Evolutionary conservation across 257 asterid genomes (phyloP).

Genomic region (Solanum piurae): DNA sequence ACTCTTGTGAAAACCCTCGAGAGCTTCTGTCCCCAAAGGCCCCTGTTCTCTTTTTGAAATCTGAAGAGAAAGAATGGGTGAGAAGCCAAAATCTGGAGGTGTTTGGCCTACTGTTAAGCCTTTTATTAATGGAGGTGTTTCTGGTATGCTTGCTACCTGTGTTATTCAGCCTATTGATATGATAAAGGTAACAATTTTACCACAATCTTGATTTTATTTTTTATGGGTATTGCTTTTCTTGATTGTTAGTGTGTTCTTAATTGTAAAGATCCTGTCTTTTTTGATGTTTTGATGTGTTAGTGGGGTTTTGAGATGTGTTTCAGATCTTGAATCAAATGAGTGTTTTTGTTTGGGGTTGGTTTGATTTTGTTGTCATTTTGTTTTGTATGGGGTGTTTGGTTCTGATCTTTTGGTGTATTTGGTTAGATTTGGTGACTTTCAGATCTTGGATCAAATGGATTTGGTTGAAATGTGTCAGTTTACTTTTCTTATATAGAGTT

Average conservation of each 20-base stretch:
- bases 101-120: slow-evolving; percentile 89
- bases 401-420: background rate
- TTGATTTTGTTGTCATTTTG: background rate
- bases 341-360: background rate
- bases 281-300: background rate
- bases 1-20: background rate
- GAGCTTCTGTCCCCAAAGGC: background rate
- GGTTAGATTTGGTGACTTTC: background rate
- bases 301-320: background rate
- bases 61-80: slow-evolving; percentile 9
- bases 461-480: background rate
- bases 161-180: slow-evolving; percentile 94
- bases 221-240: background rate
- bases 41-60: background rate
- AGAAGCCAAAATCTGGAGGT: slow-evolving; percentile 63
- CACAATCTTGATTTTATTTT: background rate
- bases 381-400: background rate
- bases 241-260: background rate
- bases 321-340: slow-evolving; percentile 10
- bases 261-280: background rate
- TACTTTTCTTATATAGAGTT: background rate
- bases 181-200: slow-evolving; percentile 56
- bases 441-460: slow-evolving; percentile 23
- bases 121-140: slow-evolving; percentile 77
- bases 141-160: slow-evolving; percentile 98